Evolutionary conservation across 2,329 filamentous ascomycete species (phyloP).

Genomic region (Seiridium unicorne): DNA sequence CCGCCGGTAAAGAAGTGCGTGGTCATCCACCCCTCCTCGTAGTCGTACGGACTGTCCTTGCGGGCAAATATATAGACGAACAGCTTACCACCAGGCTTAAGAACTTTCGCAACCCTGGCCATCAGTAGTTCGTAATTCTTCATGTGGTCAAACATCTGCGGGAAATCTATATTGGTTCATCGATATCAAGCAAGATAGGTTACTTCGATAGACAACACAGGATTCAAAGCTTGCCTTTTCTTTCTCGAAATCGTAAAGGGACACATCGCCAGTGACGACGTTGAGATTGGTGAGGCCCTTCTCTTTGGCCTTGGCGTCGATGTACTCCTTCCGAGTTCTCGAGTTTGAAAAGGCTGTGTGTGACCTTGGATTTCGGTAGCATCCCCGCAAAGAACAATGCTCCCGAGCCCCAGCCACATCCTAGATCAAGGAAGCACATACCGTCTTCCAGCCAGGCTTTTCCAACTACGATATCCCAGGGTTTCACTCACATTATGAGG

Average conservation of each 20-base stretch:
- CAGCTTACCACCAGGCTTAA: conserved; percentile 63
- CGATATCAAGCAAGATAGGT: not conserved
- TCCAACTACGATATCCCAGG: conserved; percentile 48
- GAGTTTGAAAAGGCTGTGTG: conserved; percentile 68
- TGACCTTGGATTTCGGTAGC: conserved; percentile 57
- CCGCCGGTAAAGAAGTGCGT: conserved; percentile 72
- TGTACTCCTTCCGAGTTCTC: conserved; percentile 65
- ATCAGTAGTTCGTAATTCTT: conserved; percentile 71
- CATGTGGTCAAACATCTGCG: conserved; percentile 71
- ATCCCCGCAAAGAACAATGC: conserved; percentile 64
- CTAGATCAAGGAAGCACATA: conserved; percentile 61
- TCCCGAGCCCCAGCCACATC: conserved; percentile 69
- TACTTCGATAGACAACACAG: conserved; percentile 64
- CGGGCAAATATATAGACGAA: conserved; percentile 71
- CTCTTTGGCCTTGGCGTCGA: conserved; percentile 55
- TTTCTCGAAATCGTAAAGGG: conserved; percentile 58
- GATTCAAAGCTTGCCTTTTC: conserved; percentile 54
- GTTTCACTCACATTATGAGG: conserved; percentile 38
- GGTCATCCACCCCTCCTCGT: conserved; percentile 73
- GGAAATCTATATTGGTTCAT: not conserved
- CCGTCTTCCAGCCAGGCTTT: conserved; percentile 59
- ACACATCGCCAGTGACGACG: conserved; percentile 66
- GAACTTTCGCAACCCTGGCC: conserved; percentile 57
- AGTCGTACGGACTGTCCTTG: conserved; percentile 65
- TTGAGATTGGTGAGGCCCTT: conserved; percentile 59